Conservation (phyloP, 2,329 filamentous ascomycete species). For the Fusarium avenaceum region DNA sequence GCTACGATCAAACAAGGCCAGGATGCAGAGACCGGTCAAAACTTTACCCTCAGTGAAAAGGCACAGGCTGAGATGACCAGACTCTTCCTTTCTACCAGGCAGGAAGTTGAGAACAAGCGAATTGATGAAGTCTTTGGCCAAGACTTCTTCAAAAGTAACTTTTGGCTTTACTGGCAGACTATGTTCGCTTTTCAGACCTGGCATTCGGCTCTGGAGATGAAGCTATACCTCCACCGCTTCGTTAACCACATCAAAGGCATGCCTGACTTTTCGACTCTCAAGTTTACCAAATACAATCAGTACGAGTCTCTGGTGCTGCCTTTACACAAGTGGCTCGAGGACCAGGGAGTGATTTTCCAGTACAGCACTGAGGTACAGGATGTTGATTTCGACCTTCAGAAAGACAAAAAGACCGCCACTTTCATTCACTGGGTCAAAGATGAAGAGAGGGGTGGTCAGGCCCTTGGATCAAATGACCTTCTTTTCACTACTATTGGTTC, state of each 20-base stretch:
- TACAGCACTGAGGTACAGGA: conserved; percentile 7
- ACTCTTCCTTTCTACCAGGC: conserved; percentile 7
- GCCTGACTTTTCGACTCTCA: conserved; percentile 13
- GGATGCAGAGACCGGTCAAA: conserved; percentile 1
- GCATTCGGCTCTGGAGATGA: conserved; percentile 12
- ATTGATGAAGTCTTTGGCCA: conserved; percentile 1
- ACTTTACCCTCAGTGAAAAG: conserved; percentile 7
- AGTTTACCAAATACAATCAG: conserved; percentile 10
- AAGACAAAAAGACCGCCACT: background rate
- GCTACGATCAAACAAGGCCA: conserved; percentile 8
- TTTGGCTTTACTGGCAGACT: conserved; percentile 17
- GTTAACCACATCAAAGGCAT: conserved; percentile 16
- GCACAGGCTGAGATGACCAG: conserved; percentile 3
- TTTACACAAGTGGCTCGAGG: conserved; percentile 2
- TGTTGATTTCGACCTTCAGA: background rate
- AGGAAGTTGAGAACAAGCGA: conserved; percentile 2
- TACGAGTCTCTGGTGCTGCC: conserved; percentile 11
- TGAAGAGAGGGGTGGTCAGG: background rate
- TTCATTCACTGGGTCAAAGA: conserved; percentile 6
- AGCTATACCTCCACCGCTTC: conserved; percentile 6
- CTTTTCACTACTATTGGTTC: conserved; percentile 12
- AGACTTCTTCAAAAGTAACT: conserved; percentile 14
- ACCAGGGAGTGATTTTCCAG: conserved; percentile 3
- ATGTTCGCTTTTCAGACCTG: conserved; percentile 16
- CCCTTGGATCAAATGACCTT: background rate